Conservation (phyloP, 345 rosid species). For the Moricandia moricandioides region DNA sequence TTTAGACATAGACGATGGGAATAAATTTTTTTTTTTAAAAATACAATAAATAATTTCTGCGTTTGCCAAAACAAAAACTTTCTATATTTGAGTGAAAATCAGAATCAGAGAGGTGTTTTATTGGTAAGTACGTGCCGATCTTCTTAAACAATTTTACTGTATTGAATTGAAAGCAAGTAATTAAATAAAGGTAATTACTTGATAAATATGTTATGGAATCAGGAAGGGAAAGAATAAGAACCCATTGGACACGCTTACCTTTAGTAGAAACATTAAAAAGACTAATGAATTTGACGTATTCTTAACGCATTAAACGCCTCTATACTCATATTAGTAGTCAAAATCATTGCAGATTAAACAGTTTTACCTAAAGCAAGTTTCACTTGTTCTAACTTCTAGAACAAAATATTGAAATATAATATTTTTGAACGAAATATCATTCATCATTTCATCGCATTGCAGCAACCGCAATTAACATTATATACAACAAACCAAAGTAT, state of each 20-base stretch:
- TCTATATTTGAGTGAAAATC: too few relatives aligned
- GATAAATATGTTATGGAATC: not conserved
- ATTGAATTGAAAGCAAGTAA: not conserved
- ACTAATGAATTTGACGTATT: conserved; percentile 12
- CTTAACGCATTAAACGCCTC: not conserved
- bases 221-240: too few relatives aligned
- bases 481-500: not conserved
- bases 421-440: not conserved
- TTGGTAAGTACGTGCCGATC: not conserved
- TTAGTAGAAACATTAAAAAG: not conserved
- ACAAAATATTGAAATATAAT: not conserved
- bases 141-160: not conserved
- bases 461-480: not conserved
- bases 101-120: not conserved
- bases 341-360: not conserved
- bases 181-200: not conserved
- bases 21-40: too few relatives aligned
- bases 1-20: too few relatives aligned
- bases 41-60: too few relatives aligned
- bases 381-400: not conserved
- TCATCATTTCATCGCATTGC: not conserved
- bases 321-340: not conserved
- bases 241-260: not conserved
- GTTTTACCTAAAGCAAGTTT: not conserved
- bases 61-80: too few relatives aligned